Conservation (phyloP, 768 basidiomycete genomes). For the Gloeophyllum trabeum region DNA sequence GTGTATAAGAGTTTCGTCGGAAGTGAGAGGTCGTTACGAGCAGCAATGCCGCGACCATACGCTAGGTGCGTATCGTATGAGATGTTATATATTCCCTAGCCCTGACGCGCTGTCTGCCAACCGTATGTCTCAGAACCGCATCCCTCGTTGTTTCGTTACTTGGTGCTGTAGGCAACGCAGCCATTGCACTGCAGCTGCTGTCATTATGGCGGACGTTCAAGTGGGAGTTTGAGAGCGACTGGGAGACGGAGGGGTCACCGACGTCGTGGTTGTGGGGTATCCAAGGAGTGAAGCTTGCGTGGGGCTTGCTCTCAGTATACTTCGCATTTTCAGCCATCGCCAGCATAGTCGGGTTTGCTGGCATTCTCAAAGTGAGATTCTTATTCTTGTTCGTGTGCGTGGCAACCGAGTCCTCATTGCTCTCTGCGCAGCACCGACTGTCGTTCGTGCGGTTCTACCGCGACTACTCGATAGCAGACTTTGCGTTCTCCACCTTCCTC, state of each 20-base stretch:
- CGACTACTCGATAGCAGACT: conserved; percentile 73
- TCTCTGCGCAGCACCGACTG: conserved; percentile 39
- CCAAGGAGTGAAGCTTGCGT: conserved; percentile 36
- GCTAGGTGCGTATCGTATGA: too few relatives aligned
- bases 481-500: conserved; percentile 54
- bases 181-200: conserved; percentile 28
- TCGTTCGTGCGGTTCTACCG: conserved; percentile 70
- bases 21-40: too few relatives aligned
- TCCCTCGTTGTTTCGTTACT: conserved; percentile 24
- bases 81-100: too few relatives aligned
- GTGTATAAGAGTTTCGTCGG: too few relatives aligned
- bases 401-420: not conserved
- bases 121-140: conserved; percentile 26
- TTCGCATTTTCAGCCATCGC: conserved; percentile 55
- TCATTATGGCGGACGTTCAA: conserved; percentile 29
- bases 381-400: not conserved
- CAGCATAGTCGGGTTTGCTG: conserved; percentile 52
- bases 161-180: conserved; percentile 28
- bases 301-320: conserved; percentile 54
- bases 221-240: conserved; percentile 37
- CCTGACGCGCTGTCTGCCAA: too few relatives aligned
- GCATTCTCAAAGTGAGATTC: conserved; percentile 51
- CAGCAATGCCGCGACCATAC: too few relatives aligned
- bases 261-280: conserved; percentile 22
- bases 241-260: conserved; percentile 28